Base-by-base conservation (phyloP, 352 stramenopile species). In the Phytophthora foliorum region DNA sequence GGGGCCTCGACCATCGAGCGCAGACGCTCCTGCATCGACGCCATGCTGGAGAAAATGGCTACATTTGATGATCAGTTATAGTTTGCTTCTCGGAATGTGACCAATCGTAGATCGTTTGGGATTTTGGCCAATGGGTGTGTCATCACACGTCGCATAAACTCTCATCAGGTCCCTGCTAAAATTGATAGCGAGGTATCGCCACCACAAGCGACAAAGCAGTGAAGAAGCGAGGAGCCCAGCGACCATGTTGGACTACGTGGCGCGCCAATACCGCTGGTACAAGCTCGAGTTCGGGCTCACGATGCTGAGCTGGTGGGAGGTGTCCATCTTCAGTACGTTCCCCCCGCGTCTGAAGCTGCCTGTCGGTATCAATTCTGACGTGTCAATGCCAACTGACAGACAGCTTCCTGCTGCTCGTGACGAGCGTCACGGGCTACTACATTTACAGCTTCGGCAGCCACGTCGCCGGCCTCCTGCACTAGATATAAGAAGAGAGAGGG, bases 211-310 rank as follows among this genome's bases (percentile, higher is more conserved):
- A 63, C 25, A 75, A 74, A 50, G 56, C 39, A 68, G 49, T 29
- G 27, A 72, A 51, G 24, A 62, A 63, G 57, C 24, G 25, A 52
- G 16, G 46, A 57, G 53, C 57, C 50, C 25, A 24, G 36, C 16
- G 25, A 73, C 22, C 36, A 94, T 93, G 86, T 73, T 90, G 45
- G 81, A 83, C 67, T 80, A 78, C 74, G 44, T 89, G 38, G 74
- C 78, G 74, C 81, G 81, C 42, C 75, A 90, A 57, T 95, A 95
- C 72, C 81, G 82, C 66, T 90, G 82, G 82, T 95, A 95, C 84
- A 95, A 95, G 81, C 76, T 95, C 45, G 88, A 95, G 84, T 95
- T 93, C 57, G 88, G 85, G 21, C 81, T 95, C 61, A 90, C 88
- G 27, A 91, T 95, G 81, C 75, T 95, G 21, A 92, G 81, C 72